Base-by-base conservation (phyloP, 768 basidiomycete genomes). In the Artomyces pyxidatus region DNA sequence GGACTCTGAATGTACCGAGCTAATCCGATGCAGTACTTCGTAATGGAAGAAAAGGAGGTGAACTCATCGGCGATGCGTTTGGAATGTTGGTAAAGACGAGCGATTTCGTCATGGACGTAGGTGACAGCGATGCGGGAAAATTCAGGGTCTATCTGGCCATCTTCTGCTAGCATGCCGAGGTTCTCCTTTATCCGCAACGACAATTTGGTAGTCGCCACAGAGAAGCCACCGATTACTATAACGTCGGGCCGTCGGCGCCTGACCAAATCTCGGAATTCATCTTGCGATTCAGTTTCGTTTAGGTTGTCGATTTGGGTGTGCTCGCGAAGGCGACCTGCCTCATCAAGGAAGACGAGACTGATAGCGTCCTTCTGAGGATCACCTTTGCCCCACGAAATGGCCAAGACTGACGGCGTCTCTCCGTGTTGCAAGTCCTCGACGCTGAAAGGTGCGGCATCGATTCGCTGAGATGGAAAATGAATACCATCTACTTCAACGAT, bases 1-100 rank as follows among this genome's bases (percentile, higher is more conserved):
- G 96, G 96, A 60, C 83, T 95, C 67, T 98, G 96, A 5, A 80
- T 75, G 59, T 93, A 98, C 49, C 96, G 82, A 32, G 92, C 94
- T 55, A 99, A 70, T 45, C 91, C 96, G 42, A 98, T 75, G 60
- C 95, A 97, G 61, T 97, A 99, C 64, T 89, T 88, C 28, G 84
- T 86, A 40, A 84, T 82, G 4, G 78, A 69, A 0, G 89, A 79
- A 37, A 95, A 69, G 0, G 83, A 73, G 42, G 82, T 80, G 60
- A 90, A 92, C 66, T 98, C 96, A 45, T 82, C 81, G 25, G 76
- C 72, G 2, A 90, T 90, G 30, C 94, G 85, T 50, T 81, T 76
- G 60, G 88, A 92, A 61, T 93, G 84, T 67, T 94, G 92, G 65
- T 91, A 98, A 37, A 98, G 81, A 37, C 95, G 77, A 12, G 96